phyloP scores from a whole-genome alignment of 2,329 filamentous ascomycete species.

The Seiridium cupressi region DNA sequence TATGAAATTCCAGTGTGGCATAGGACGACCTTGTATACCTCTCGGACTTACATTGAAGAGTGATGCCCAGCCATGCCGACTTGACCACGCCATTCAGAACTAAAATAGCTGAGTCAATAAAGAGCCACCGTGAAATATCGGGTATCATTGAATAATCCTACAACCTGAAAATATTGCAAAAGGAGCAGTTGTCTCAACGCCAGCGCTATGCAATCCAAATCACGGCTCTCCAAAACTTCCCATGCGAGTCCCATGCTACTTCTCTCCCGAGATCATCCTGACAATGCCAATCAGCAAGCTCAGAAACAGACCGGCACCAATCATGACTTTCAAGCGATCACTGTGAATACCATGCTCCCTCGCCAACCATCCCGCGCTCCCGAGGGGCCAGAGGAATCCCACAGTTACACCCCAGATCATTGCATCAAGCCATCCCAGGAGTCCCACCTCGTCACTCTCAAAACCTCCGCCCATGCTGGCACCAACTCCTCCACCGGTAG shows the following conservation, averaged over 20 bases:
- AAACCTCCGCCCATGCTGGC: constrained; percentile 40
- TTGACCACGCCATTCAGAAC: too few species aligned
- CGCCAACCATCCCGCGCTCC: constrained; percentile 80
- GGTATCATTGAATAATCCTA: neutral
- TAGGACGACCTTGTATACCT: too few species aligned
- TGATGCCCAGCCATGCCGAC: too few species aligned
- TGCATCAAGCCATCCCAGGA: constrained; percentile 69
- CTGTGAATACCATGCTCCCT: constrained; percentile 87
- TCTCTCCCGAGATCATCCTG: constrained; percentile 30
- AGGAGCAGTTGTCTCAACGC: neutral
- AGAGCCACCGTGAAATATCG: neutral
- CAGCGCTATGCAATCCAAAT: neutral
- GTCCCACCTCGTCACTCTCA: constrained; percentile 46
- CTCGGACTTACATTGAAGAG: too few species aligned
- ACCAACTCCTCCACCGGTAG: constrained; percentile 29
- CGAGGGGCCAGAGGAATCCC: constrained; percentile 93
- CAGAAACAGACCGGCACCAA: constrained; percentile 79
- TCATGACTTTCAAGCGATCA: constrained; percentile 79
- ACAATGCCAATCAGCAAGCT: constrained; percentile 34
- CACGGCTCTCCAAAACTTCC: neutral
- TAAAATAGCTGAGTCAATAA: too few species aligned
- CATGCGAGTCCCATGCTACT: neutral
- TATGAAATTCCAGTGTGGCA: too few species aligned
- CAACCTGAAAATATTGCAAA: neutral
- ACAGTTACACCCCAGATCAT: constrained; percentile 85